These are phyloP conservation scores for Trametes sp. DNA, from an alignment of 1,284 basidiomycete genomes.

Conservation along the genomic window DNA sequence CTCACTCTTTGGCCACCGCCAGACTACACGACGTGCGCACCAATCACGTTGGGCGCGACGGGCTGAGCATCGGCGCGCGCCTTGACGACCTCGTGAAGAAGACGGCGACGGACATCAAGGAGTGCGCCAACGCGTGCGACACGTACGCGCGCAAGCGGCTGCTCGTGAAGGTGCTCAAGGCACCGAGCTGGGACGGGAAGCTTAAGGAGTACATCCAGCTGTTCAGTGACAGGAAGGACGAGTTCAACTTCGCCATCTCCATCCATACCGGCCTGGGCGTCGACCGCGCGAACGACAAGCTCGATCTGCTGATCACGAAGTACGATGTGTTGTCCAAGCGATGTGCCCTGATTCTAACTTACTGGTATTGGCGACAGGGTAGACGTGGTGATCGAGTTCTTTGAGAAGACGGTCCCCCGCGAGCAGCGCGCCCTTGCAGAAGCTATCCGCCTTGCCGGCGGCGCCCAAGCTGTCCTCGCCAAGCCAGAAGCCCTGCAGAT, in stretches of 20 bases:
- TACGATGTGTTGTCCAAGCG: constrained; percentile 8
- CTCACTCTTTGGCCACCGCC: not conserved
- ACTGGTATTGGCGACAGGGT: constrained; percentile 9
- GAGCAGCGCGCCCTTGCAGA: constrained; percentile 26
- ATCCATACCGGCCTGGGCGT: constrained; percentile 46
- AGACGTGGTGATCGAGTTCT: constrained; percentile 26
- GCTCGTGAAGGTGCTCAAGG: constrained; percentile 48
- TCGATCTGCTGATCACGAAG: constrained; percentile 35
- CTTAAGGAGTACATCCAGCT: constrained; percentile 43
- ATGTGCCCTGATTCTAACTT: not conserved
- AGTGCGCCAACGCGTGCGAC: constrained; percentile 43
- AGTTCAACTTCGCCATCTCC: constrained; percentile 43
- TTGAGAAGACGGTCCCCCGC: constrained; percentile 23
- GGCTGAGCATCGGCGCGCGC: constrained; percentile 30
- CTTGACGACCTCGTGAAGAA: constrained; percentile 28
- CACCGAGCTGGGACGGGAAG: constrained; percentile 46
- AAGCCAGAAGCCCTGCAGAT: constrained; percentile 28
- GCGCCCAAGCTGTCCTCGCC: constrained; percentile 23
- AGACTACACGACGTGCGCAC: constrained; percentile 4
- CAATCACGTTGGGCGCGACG: constrained; percentile 29
- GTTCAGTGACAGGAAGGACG: constrained; percentile 44
- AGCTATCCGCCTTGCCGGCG: constrained; percentile 29
- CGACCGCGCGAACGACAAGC: constrained; percentile 43
- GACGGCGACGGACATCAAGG: constrained; percentile 41
- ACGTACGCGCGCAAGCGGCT: constrained; percentile 42